Conservation (phyloP, 495 filamentous ascomycete species). For the Penicillium odoratum region DNA sequence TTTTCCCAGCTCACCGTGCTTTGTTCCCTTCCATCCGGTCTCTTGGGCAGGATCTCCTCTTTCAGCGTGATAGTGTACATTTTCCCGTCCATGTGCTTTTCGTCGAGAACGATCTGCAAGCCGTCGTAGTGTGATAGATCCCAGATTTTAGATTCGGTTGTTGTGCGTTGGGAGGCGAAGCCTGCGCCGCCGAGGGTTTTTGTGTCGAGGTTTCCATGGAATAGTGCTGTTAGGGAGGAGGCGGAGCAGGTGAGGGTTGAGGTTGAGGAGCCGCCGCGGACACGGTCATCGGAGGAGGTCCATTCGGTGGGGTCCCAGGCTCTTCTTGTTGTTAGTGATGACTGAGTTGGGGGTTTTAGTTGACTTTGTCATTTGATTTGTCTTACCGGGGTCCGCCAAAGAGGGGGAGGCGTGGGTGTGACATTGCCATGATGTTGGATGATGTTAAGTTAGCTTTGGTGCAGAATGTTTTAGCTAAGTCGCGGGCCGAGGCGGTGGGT, state of each 20-base stretch:
- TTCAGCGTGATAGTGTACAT: constrained; percentile 73
- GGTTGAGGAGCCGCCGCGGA: constrained; percentile 68
- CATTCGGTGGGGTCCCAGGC: constrained; percentile 57
- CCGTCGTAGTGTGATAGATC: constrained; percentile 58
- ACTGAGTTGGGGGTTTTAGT: background rate
- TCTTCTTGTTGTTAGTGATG: constrained; percentile 9
- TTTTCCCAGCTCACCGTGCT: constrained; percentile 56
- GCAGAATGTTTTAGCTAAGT: background rate
- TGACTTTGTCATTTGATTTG: background rate
- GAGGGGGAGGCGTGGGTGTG: constrained; percentile 20
- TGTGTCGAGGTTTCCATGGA: constrained; percentile 71
- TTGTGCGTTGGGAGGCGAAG: constrained; percentile 76
- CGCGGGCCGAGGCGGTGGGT: constrained; percentile 13
- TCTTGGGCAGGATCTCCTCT: constrained; percentile 56
- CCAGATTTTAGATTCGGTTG: constrained; percentile 49
- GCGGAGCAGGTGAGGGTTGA: constrained; percentile 48
- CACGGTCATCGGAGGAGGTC: constrained; percentile 67
- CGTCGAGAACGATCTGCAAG: constrained; percentile 42
- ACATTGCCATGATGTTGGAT: constrained; percentile 7
- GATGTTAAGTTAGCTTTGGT: background rate
- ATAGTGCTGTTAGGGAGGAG: constrained; percentile 36
- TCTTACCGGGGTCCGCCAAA: constrained; percentile 21
- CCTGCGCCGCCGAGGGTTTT: constrained; percentile 77
- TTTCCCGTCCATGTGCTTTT: constrained; percentile 44
- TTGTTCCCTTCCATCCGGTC: constrained; percentile 61